Conservation (phyloP, 352 stramenopile species). For the Globisporangium cystogenes region DNA sequence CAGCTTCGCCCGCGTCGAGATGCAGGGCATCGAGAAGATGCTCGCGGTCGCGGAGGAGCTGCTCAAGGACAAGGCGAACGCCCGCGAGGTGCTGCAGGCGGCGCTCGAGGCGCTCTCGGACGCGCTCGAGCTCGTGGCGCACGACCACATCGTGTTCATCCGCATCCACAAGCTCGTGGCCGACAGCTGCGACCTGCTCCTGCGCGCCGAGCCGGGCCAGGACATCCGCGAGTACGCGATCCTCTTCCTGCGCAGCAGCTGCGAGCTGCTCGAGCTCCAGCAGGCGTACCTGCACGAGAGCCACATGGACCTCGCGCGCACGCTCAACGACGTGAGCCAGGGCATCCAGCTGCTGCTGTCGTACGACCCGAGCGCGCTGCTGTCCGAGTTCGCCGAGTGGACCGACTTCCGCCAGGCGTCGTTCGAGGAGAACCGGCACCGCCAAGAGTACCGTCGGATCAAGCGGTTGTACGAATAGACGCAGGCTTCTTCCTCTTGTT, state of each 20-base stretch:
- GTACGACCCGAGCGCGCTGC: constrained; percentile 75
- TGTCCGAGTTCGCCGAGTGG: constrained; percentile 84
- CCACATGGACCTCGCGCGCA: constrained; percentile 90
- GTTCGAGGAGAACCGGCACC: constrained; percentile 83
- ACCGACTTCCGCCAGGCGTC: constrained; percentile 86
- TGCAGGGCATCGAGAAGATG: constrained; percentile 63
- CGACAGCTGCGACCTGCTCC: constrained; percentile 84
- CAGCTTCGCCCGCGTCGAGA: constrained; percentile 12
- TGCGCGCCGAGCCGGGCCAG: constrained; percentile 51
- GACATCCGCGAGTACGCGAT: constrained; percentile 82
- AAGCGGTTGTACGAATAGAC: constrained; percentile 88
- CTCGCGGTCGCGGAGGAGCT: constrained; percentile 53
- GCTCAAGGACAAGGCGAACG: constrained; percentile 42
- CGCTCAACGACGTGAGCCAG: constrained; percentile 90
- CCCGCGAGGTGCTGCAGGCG: constrained; percentile 47
- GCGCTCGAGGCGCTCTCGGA: constrained; percentile 81
- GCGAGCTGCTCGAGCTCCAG: constrained; percentile 89
- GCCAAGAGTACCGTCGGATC: constrained; percentile 89
- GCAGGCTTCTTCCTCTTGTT: constrained; percentile 1
- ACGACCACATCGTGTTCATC: constrained; percentile 86
- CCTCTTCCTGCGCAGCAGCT: constrained; percentile 82
- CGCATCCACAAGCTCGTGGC: constrained; percentile 89
- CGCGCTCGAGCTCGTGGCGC: constrained; percentile 72
- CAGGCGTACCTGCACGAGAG: constrained; percentile 69
- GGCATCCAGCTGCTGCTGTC: constrained; percentile 89